A percentile compares a stretch with the other conserved stretches of the same genome.
Conservation (phyloP, 1,284 basidiomycete genomes). For the Naganishia sp. region DNA sequence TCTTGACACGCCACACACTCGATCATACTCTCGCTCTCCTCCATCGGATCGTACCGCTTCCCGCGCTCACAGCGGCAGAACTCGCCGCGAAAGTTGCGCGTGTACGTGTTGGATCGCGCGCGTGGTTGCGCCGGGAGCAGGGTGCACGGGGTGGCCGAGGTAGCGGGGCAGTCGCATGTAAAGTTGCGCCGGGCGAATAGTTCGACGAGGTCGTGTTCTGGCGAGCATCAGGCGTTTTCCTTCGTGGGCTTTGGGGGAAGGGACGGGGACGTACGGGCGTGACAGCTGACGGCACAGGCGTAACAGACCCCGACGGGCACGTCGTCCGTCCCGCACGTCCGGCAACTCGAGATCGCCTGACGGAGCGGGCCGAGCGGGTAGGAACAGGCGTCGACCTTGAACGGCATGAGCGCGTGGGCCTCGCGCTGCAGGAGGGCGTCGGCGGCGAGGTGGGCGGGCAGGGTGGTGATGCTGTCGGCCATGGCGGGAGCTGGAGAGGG, state of each 20-base stretch:
- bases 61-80: constrained; percentile 51
- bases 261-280: constrained; percentile 47
- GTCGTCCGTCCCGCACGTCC: constrained; percentile 44
- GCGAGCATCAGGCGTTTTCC: constrained; percentile 2
- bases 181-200: constrained; percentile 50
- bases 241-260: too few relatives aligned
- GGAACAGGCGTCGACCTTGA: constrained; percentile 51
- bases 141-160: not conserved
- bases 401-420: constrained; percentile 49
- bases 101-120: constrained; percentile 47
- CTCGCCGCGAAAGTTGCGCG: constrained; percentile 46
- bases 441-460: constrained; percentile 45
- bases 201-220: constrained; percentile 52
- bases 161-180: constrained; percentile 53
- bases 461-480: constrained; percentile 44
- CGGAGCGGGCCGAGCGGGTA: constrained; percentile 45
- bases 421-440: constrained; percentile 47
- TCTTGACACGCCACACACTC: constrained; percentile 50
- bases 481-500: constrained; percentile 27
- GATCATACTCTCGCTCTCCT: constrained; percentile 52
- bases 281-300: constrained; percentile 53
- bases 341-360: constrained; percentile 51
- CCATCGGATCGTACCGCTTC: constrained; percentile 50
- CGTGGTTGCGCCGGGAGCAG: constrained; percentile 17
- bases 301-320: constrained; percentile 50